phyloP scores from a whole-genome alignment of 225 moss, liverwort and hornwort species.

The Bryoerythrophyllum caledonicum region DNA sequence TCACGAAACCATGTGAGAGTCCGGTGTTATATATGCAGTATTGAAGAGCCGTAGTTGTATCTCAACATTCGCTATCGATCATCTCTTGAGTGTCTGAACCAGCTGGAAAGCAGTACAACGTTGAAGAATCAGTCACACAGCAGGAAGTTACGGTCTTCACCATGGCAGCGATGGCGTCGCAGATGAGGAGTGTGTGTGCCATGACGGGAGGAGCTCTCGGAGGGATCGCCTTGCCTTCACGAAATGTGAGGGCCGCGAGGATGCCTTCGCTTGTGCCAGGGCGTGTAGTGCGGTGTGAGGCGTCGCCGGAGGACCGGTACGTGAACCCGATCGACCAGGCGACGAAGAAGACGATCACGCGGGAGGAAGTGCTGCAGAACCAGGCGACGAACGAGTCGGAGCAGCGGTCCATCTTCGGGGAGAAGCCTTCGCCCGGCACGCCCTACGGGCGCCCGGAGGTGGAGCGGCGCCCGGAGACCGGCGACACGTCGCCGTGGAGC shows the following conservation, averaged over 20 bases:
- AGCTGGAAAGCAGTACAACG: no score
- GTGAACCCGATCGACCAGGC: constrained; percentile 30
- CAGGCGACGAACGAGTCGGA: constrained; percentile 51
- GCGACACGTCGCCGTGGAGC: constrained; percentile 43
- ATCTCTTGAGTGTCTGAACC: neutral
- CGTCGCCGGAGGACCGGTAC: constrained; percentile 24
- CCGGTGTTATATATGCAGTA: neutral
- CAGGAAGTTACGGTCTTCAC: neutral
- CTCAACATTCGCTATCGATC: fast-evolving
- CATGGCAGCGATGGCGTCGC: constrained; percentile 37
- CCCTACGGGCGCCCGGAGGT: constrained; percentile 53
- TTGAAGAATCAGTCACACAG: no score
- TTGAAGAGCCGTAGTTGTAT: neutral
- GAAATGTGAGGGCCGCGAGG: neutral
- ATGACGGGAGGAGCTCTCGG: constrained; percentile 12
- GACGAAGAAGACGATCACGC: constrained; percentile 49
- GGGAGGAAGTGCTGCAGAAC: constrained; percentile 38
- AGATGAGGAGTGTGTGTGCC: constrained; percentile 17
- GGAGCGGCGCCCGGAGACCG: constrained; percentile 60
- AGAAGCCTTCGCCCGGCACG: constrained; percentile 26
- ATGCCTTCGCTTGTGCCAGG: constrained; percentile 2
- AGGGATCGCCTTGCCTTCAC: constrained; percentile 22
- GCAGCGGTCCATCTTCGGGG: constrained; percentile 55
- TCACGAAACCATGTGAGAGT: neutral
- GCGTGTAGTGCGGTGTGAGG: constrained; percentile 43